Percentiles rank a stretch among this genome's conserved stretches.
Evolutionary conservation across 2,329 filamentous ascomycete species (phyloP).

Genomic region (Neopestalotiopsis clavispora): DNA sequence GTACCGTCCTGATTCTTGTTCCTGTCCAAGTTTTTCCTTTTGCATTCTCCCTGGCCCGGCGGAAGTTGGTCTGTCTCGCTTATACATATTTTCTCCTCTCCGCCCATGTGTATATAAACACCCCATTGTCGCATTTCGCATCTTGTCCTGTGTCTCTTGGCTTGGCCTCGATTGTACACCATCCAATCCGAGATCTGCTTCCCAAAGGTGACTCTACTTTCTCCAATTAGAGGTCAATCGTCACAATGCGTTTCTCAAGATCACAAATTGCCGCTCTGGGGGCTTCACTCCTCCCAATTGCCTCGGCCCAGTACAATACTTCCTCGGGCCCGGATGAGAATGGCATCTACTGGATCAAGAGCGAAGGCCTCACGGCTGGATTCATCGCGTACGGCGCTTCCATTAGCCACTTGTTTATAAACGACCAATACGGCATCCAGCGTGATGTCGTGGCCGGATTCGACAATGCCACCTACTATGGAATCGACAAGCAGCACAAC

Average conservation of each 20-base stretch:
- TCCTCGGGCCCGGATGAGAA: slow-evolving; percentile 54
- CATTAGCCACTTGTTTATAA: slow-evolving; percentile 73
- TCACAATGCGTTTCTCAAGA: slow-evolving; percentile 34
- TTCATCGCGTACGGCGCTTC: slow-evolving; percentile 80
- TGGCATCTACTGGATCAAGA: slow-evolving; percentile 75
- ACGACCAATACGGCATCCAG: slow-evolving; percentile 69
- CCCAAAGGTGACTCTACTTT: not conserved
- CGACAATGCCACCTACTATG: slow-evolving; percentile 77
- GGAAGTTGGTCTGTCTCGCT: not conserved
- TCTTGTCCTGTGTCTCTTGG: not conserved
- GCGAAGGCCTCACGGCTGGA: slow-evolving; percentile 67
- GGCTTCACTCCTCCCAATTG: slow-evolving; percentile 36
- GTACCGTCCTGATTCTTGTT: not conserved
- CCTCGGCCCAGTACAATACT: slow-evolving; percentile 30
- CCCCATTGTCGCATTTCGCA: not conserved
- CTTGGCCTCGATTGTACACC: not conserved
- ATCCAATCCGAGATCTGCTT: not conserved
- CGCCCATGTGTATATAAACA: not conserved
- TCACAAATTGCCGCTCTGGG: slow-evolving; percentile 32
- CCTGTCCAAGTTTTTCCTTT: not conserved
- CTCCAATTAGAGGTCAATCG: not conserved
- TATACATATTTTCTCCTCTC: not conserved
- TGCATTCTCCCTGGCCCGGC: not conserved
- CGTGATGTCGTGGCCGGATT: slow-evolving; percentile 76
- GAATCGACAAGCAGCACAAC: slow-evolving; percentile 65